Conservation (phyloP, 2,329 filamentous ascomycete species). For the Botrytis fragariae region DNA sequence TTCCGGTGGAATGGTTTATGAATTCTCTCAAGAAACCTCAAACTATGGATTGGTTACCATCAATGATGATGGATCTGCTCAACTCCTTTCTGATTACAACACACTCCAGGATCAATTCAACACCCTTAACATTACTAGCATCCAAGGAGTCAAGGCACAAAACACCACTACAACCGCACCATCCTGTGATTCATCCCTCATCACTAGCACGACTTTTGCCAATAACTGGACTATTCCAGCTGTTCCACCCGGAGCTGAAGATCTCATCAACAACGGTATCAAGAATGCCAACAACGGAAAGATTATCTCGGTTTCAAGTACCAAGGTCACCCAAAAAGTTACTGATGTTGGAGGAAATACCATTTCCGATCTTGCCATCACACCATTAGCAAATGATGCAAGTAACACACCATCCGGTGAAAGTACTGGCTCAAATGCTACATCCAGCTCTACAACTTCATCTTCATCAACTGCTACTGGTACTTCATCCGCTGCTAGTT, state of each 20-base stretch:
- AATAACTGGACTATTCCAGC: constrained; percentile 75
- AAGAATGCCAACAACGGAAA: constrained; percentile 61
- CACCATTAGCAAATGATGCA: constrained; percentile 48
- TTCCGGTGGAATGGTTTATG: constrained; percentile 77
- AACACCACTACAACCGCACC: constrained; percentile 56
- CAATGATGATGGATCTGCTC: constrained; percentile 54
- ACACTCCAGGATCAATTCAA: constrained; percentile 73
- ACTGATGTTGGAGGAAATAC: constrained; percentile 53
- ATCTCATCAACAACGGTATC: constrained; percentile 76
- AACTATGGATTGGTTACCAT: constrained; percentile 64
- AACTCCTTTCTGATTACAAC: constrained; percentile 64
- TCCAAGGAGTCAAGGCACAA: constrained; percentile 62
- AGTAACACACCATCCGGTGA: constrained; percentile 50
- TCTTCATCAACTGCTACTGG: constrained; percentile 40
- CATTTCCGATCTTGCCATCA: constrained; percentile 63
- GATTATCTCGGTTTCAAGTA: constrained; percentile 57
- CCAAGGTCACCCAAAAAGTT: constrained; percentile 56
- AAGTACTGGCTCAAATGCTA: constrained; percentile 13
- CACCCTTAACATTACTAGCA: constrained; percentile 66
- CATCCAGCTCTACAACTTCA: background rate
- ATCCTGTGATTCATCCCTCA: constrained; percentile 63
- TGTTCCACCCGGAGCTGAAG: constrained; percentile 64
- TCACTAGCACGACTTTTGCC: constrained; percentile 66
- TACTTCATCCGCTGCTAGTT: background rate
- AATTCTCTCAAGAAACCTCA: constrained; percentile 71